Conservation (phyloP, 139 green algal genomes). For the Chlorella sorokiniana region DNA sequence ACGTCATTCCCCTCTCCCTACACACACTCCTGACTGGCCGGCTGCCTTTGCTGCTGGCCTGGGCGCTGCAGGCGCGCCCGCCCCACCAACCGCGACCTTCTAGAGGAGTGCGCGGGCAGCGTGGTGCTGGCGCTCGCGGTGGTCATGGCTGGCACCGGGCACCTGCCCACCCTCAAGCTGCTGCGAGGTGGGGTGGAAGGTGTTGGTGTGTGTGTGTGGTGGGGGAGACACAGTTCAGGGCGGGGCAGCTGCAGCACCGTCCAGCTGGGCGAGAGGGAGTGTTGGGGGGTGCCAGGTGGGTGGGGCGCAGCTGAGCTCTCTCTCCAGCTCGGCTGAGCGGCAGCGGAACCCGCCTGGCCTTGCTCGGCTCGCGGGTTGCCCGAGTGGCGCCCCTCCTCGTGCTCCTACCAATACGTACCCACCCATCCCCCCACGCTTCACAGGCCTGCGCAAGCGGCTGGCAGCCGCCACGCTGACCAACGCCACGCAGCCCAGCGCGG, state of each 20-base stretch:
- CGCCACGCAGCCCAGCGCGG: constrained; percentile 9
- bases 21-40: background rate
- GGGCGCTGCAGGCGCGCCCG: constrained; percentile 10
- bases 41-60: background rate
- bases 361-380: too few species aligned
- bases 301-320: too few species aligned
- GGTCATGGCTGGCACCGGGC: constrained; percentile 93
- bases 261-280: too few species aligned
- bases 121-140: constrained; percentile 75
- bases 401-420: too few species aligned
- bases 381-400: too few species aligned
- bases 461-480: constrained; percentile 21
- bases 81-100: constrained; percentile 47
- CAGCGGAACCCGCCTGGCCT: too few species aligned
- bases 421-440: background rate
- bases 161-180: constrained; percentile 87
- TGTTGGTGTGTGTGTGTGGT: too few species aligned
- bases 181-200: constrained; percentile 83
- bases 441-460: constrained; percentile 63
- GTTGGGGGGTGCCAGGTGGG: too few species aligned
- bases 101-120: constrained; percentile 66
- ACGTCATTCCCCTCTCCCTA: background rate
- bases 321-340: too few species aligned
- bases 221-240: too few species aligned
- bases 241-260: too few species aligned